Conservation (phyloP, 768 basidiomycete genomes). For the Russula compacta region DNA sequence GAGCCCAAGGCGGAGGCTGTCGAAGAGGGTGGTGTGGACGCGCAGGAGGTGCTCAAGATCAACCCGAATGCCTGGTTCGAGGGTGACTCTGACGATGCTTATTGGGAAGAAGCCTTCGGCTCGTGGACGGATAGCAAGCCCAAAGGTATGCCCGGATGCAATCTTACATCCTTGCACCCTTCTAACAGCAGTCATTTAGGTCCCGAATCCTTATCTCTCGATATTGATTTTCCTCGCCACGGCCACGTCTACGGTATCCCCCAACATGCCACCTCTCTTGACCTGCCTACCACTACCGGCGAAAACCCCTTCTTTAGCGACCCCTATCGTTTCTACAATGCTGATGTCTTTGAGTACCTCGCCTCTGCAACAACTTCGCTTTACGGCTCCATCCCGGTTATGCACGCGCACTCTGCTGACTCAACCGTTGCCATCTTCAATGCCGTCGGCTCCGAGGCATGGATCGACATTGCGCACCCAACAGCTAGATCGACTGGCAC, state of each 20-base stretch:
- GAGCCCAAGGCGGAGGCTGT: slow-evolving; percentile 40
- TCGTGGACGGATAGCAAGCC: slow-evolving; percentile 92
- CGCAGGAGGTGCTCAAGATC: slow-evolving; percentile 45
- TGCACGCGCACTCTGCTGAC: slow-evolving; percentile 85
- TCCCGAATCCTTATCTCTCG: slow-evolving; percentile 87
- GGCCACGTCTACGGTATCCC: slow-evolving; percentile 93
- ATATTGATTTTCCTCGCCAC: slow-evolving; percentile 89
- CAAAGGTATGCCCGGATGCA: slow-evolving; percentile 52
- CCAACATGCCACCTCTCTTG: slow-evolving; percentile 86
- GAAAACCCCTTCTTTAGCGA: slow-evolving; percentile 70
- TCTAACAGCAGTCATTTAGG: slow-evolving; percentile 39
- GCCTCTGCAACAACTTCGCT: slow-evolving; percentile 70
- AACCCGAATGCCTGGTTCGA: slow-evolving; percentile 76
- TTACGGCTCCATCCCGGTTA: slow-evolving; percentile 85
- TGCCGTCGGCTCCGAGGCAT: slow-evolving; percentile 83
- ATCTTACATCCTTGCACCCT: not conserved
- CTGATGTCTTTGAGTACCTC: slow-evolving; percentile 94
- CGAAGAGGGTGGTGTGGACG: slow-evolving; percentile 29
- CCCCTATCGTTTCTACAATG: slow-evolving; percentile 91
- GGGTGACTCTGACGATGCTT: slow-evolving; percentile 71
- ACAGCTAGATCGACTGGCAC: slow-evolving; percentile 65
- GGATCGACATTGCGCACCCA: slow-evolving; percentile 81
- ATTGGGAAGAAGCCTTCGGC: slow-evolving; percentile 83
- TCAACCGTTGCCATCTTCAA: slow-evolving; percentile 90
- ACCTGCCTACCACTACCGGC: slow-evolving; percentile 81